Evolutionary conservation across 192 early-diverging fungal genomes (phyloP).

Genomic region (Oehlia diaphana): DNA sequence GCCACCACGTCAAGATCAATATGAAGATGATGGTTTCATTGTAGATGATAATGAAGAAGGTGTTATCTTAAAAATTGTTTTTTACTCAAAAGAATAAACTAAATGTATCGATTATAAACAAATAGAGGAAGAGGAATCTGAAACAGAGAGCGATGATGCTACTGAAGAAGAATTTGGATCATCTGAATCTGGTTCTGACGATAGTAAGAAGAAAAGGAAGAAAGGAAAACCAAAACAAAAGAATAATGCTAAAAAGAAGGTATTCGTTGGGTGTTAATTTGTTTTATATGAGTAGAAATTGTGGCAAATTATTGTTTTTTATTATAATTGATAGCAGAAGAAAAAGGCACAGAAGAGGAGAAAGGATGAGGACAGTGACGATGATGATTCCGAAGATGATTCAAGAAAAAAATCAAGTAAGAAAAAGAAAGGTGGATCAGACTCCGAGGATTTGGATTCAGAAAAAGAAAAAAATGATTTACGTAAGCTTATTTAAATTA

Average conservation of each 20-base stretch:
- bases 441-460: too few species aligned
- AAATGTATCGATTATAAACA: neutral
- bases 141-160: neutral
- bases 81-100: neutral
- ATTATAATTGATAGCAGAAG: neutral
- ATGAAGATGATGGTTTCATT: conserved; percentile 13
- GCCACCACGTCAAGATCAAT: neutral
- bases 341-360: neutral
- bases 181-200: neutral
- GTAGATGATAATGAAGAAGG: neutral
- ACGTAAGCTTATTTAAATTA: neutral
- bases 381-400: conserved; percentile 3
- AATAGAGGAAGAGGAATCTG: neutral
- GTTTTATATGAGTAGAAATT: neutral
- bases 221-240: too few species aligned
- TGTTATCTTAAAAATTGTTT: neutral
- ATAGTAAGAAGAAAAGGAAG: neutral
- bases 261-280: neutral
- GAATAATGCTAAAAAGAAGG: too few species aligned
- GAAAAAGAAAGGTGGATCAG: neutral
- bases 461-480: neutral
- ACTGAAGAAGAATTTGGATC: neutral
- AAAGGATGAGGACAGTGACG: conserved; percentile 1
- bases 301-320: neutral
- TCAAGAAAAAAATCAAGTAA: neutral